A percentile compares a stretch with the other conserved stretches of the same genome.
Conservation (phyloP, 2,329 filamentous ascomycete species). For the Aspergillus pseudonomiae region DNA sequence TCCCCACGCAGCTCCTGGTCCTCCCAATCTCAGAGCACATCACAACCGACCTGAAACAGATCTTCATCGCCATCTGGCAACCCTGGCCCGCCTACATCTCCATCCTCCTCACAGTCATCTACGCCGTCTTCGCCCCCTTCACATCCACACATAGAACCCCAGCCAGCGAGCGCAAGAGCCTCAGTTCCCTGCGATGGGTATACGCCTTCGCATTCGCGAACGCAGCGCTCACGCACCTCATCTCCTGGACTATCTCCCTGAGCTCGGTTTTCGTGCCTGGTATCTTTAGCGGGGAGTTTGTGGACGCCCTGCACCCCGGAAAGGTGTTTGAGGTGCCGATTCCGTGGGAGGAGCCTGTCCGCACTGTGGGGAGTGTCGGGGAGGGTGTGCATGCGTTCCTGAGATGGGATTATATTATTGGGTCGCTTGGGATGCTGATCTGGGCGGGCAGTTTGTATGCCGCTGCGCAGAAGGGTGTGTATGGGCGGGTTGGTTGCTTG, state of each 20-base stretch:
- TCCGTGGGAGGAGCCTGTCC: conserved; percentile 33
- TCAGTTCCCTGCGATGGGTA: conserved; percentile 39
- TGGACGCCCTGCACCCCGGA: conserved; percentile 40
- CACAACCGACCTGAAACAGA: conserved; percentile 49
- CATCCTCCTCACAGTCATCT: conserved; percentile 39
- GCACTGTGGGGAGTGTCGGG: conserved; percentile 37
- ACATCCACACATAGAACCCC: neutral
- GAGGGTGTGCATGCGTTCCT: conserved; percentile 51
- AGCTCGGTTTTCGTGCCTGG: conserved; percentile 40
- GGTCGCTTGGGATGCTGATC: conserved; percentile 45
- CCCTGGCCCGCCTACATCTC: conserved; percentile 53
- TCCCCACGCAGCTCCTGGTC: conserved; percentile 49
- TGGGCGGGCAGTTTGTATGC: conserved; percentile 49
- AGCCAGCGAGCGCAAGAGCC: conserved; percentile 28
- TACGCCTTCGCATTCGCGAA: conserved; percentile 48
- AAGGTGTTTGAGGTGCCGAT: conserved; percentile 43
- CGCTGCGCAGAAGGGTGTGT: conserved; percentile 31
- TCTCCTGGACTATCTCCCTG: conserved; percentile 45
- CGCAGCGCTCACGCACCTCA: conserved; percentile 45
- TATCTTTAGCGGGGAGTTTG: conserved; percentile 37
- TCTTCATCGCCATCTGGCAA: conserved; percentile 55
- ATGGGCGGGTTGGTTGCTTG: conserved; percentile 28
- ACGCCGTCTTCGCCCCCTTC: conserved; percentile 28
- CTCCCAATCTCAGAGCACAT: conserved; percentile 46
- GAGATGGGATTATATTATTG: conserved; percentile 54